Percentiles rank a stretch among this genome's conserved stretches.
phyloP scores from a whole-genome alignment of 2,329 filamentous ascomycete species.

The Pseudohalonectria lignicola region DNA sequence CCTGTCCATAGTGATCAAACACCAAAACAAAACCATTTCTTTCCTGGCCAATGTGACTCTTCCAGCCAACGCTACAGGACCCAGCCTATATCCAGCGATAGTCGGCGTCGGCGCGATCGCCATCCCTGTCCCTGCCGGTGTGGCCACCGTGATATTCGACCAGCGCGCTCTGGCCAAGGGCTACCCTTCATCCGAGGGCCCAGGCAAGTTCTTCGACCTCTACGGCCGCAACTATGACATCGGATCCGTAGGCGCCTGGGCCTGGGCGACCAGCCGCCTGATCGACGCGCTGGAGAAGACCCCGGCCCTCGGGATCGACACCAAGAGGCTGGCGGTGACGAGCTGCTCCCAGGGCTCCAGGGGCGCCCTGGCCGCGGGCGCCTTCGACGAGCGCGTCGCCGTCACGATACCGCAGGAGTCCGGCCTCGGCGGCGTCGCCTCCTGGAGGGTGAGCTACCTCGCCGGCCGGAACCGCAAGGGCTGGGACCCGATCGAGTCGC shows the following conservation, averaged over 20 bases:
- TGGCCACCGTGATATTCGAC: background rate
- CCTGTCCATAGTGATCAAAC: background rate
- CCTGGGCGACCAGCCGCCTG: background rate
- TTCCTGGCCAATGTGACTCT: background rate
- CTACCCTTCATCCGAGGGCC: background rate
- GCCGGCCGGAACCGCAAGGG: background rate
- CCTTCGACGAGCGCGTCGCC: slow-evolving; percentile 34
- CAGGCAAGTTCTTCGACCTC: background rate
- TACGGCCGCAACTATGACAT: background rate
- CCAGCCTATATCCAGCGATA: background rate
- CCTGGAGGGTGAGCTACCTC: slow-evolving; percentile 25
- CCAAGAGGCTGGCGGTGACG: slow-evolving; percentile 14
- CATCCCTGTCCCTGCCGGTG: background rate
- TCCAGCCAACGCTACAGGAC: background rate
- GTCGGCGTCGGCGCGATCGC: background rate
- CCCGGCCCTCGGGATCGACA: background rate
- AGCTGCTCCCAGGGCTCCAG: slow-evolving; percentile 41
- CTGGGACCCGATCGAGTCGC: slow-evolving; percentile 33
- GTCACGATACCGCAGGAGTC: slow-evolving; percentile 38
- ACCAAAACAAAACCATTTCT: background rate
- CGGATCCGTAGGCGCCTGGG: background rate
- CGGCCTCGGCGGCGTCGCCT: slow-evolving; percentile 35
- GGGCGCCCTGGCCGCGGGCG: slow-evolving; percentile 36
- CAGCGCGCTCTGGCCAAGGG: background rate
- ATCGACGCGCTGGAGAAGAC: background rate